These are phyloP conservation scores for Cytospora paraplurivora DNA, from an alignment of 2,329 filamentous ascomycete species.

Conservation along the genomic window DNA sequence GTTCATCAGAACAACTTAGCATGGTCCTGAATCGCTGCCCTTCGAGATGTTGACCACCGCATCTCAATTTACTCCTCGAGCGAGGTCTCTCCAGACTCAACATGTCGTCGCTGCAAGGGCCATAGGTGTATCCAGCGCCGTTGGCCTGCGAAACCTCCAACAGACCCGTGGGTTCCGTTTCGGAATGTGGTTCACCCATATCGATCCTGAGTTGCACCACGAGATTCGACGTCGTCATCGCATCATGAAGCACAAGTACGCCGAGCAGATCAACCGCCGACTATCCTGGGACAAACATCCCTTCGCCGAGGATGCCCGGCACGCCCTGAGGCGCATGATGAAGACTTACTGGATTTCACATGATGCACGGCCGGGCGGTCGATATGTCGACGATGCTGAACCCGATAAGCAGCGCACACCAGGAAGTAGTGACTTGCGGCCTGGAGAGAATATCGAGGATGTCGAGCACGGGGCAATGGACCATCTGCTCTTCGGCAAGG, in stretches of 20 bases:
- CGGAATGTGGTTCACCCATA: constrained; percentile 48
- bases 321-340: constrained; percentile 46
- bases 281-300: constrained; percentile 49
- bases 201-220: constrained; percentile 45
- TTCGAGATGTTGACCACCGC: constrained; percentile 40
- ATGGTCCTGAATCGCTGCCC: constrained; percentile 6
- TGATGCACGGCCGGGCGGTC: constrained; percentile 34
- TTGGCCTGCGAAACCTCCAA: constrained; percentile 36
- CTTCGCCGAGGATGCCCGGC: constrained; percentile 39
- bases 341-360: constrained; percentile 44
- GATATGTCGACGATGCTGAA: constrained; percentile 41
- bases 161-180: constrained; percentile 54
- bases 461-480: constrained; percentile 49
- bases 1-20: background rate
- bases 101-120: constrained; percentile 28
- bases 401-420: constrained; percentile 39
- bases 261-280: constrained; percentile 47
- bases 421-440: constrained; percentile 42
- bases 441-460: constrained; percentile 47
- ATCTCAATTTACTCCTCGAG: constrained; percentile 36
- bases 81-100: constrained; percentile 33
- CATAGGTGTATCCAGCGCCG: constrained; percentile 29
- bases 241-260: constrained; percentile 47
- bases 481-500: constrained; percentile 42
- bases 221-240: constrained; percentile 50